Percentiles rank a stretch among this genome's conserved stretches.
Evolutionary conservation across 345 rosid genomes (phyloP).

Genomic region (Sapria himalayana): DNA sequence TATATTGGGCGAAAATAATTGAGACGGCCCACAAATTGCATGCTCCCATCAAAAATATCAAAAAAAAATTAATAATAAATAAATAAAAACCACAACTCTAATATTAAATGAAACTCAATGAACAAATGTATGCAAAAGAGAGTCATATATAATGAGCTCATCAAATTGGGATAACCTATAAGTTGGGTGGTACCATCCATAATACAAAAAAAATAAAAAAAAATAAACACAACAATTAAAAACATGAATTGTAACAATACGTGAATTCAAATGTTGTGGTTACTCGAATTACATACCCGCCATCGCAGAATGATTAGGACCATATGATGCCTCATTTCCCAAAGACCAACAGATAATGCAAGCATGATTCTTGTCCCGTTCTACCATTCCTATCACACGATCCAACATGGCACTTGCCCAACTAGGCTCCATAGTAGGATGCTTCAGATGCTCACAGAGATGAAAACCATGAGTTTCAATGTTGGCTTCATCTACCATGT

Average conservation of each 20-base stretch:
- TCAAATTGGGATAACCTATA: too few species aligned
- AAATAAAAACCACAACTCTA: too few species aligned
- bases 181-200: neutral
- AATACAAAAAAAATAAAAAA: neutral
- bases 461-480: slow-evolving; percentile 94
- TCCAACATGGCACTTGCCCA: slow-evolving; percentile 95
- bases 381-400: slow-evolving; percentile 94
- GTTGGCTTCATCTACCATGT: slow-evolving; percentile 98
- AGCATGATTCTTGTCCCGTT: slow-evolving; percentile 89
- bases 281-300: slow-evolving; percentile 40
- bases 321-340: slow-evolving; percentile 88
- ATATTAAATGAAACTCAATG: too few species aligned
- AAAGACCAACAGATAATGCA: slow-evolving; percentile 88
- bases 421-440: slow-evolving; percentile 63
- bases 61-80: too few species aligned
- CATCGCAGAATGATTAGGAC: slow-evolving; percentile 92
- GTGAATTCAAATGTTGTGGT: too few species aligned
- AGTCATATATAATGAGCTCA: too few species aligned
- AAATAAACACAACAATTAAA: too few species aligned
- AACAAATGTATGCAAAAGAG: too few species aligned
- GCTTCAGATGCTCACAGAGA: slow-evolving; percentile 59
- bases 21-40: too few species aligned
- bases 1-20: too few species aligned
- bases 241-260: too few species aligned
- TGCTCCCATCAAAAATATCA: too few species aligned